These are phyloP conservation scores for Malus asiatica DNA, from an alignment of 306 rosid species.

Conservation along the genomic window DNA sequence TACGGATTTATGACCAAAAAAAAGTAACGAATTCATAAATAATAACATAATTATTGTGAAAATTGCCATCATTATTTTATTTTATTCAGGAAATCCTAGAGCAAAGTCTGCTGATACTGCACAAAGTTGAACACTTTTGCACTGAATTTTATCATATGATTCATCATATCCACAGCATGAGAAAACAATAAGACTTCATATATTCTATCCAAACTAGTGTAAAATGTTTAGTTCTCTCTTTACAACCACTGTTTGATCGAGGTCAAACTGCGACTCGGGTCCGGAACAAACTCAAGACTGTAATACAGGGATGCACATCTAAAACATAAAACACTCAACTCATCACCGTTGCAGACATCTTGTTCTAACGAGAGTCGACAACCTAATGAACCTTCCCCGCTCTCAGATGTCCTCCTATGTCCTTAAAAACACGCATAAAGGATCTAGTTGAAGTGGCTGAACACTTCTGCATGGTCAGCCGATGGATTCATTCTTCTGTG, in stretches of 20 bases:
- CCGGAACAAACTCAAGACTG: slow-evolving; percentile 11
- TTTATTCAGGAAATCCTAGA: neutral
- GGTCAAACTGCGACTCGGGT: neutral
- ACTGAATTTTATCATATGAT: neutral
- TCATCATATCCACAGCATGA: neutral
- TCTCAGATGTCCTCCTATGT: slow-evolving; percentile 8
- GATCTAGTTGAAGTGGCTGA: neutral
- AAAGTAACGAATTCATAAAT: neutral
- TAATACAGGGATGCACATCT: slow-evolving; percentile 1
- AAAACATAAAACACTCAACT: slow-evolving; percentile 9
- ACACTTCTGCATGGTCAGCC: no score
- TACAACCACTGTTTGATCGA: slow-evolving; percentile 8
- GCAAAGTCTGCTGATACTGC: neutral
- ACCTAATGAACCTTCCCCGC: neutral
- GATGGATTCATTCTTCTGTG: slow-evolving; percentile 7
- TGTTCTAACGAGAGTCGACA: neutral
- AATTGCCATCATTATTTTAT: neutral
- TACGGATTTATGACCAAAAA: neutral
- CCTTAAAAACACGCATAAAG: neutral
- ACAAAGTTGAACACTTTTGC: neutral
- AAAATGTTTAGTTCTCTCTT: slow-evolving; percentile 8
- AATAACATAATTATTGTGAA: neutral
- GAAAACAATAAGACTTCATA: slow-evolving; percentile 1
- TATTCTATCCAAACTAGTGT: slow-evolving; percentile 3
- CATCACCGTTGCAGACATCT: slow-evolving; percentile 15